Base-by-base conservation (phyloP, 2,329 filamentous ascomycete species). In the Setomelanomma holmii region DNA sequence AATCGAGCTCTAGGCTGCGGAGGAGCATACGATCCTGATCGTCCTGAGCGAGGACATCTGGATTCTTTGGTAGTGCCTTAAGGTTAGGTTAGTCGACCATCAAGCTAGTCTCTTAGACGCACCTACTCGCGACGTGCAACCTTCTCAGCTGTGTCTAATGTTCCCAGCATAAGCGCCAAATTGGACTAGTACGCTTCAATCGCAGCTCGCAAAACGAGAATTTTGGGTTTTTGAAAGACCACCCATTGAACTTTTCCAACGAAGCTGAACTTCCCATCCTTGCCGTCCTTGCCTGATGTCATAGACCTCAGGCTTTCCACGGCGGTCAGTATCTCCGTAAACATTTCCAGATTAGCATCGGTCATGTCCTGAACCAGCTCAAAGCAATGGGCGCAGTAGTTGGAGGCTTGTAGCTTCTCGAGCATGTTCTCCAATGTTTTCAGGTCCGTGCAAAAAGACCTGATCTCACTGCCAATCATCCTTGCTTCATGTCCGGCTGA, bases 101-200 rank as follows among this genome's bases (percentile, higher is more conserved):
- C 10, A 30, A 30, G 14, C 10, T 6, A 30, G 27, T 3, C 10
- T 30, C 2, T 47, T 38, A 35, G 2, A 21, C 30, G 39, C 16
- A 8, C 24, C 19, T 23, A 49, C 51, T 20, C 51, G 58, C 57
- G 50, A 17, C 63, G 45, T 33, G 51, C 43, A 3, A 55, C 57
- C 45, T 59, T 63, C 36, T 66, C 56, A n/a, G 56, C 57, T n/a
- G 53, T 64, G 20, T 60, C 59, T 14, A 66, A 44, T 5, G 63
- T 64, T 7, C 53, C 53, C 1, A 66, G 51, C 57, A 64, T 61
- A 4, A 66, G 45, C 1, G 61, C 54, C 27, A 64, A 35, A 19
- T 63, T 63, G 10, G 54, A 61, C 35, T 63, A 61, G 45, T 64
- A 63, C 6, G 63, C 60, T 45, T 66, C 61, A 40, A 64, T 53